Conservation (phyloP, 495 filamentous ascomycete species). For the Xylaria bambusicola region DNA sequence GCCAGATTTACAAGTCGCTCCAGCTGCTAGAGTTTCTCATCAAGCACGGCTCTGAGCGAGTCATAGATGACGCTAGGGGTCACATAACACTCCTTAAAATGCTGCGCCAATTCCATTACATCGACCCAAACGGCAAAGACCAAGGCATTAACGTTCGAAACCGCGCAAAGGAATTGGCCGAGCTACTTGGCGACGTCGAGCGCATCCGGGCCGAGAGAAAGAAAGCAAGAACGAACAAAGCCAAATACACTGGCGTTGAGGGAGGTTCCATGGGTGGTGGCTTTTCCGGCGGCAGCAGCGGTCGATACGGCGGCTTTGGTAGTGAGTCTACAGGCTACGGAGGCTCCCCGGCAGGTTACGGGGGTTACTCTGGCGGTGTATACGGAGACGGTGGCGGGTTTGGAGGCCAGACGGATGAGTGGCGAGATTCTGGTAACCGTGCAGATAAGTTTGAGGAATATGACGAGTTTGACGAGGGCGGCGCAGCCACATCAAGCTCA, state of each 20-base stretch:
- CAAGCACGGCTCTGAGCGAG: slow-evolving; percentile 96
- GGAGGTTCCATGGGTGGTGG: slow-evolving; percentile 68
- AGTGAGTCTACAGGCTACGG: slow-evolving; percentile 67
- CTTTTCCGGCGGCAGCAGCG: slow-evolving; percentile 53
- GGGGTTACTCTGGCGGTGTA: slow-evolving; percentile 83
- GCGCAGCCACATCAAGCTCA: slow-evolving; percentile 50
- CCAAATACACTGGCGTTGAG: slow-evolving; percentile 93
- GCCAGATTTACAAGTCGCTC: slow-evolving; percentile 97
- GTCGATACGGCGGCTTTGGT: slow-evolving; percentile 84
- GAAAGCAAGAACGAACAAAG: slow-evolving; percentile 84
- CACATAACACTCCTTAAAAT: slow-evolving; percentile 95
- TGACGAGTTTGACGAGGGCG: slow-evolving; percentile 92
- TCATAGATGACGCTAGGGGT: slow-evolving; percentile 95
- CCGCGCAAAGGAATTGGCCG: slow-evolving; percentile 90
- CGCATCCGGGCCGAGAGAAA: slow-evolving; percentile 90
- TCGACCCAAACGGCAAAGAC: slow-evolving; percentile 95
- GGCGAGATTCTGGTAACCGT: slow-evolving; percentile 53
- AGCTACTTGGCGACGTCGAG: slow-evolving; percentile 91
- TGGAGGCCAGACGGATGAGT: slow-evolving; percentile 67
- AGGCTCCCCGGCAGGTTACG: slow-evolving; percentile 64
- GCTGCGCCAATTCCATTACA: slow-evolving; percentile 97
- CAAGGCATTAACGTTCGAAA: slow-evolving; percentile 98
- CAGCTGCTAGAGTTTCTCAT: slow-evolving; percentile 97
- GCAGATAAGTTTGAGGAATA: slow-evolving; percentile 92
- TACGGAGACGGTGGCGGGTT: slow-evolving; percentile 94